A percentile compares a stretch with the other conserved stretches of the same genome.
These are phyloP conservation scores for Aureobasidium namibiae DNA, from an alignment of 2,329 filamentous ascomycete species.

Conservation along the genomic window DNA sequence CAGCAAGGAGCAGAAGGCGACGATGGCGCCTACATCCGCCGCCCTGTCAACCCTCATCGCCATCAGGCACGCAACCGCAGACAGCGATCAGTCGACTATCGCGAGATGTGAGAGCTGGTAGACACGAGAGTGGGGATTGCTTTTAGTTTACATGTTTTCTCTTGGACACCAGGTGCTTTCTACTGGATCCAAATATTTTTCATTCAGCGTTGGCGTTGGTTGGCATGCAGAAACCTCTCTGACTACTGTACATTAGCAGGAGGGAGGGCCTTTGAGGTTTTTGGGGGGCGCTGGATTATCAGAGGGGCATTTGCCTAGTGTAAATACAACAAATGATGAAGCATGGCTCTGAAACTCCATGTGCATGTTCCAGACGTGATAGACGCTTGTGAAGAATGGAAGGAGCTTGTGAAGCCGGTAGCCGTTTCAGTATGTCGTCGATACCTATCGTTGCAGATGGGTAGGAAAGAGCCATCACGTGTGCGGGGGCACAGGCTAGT, in stretches of 20 bases:
- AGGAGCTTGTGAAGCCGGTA: background rate
- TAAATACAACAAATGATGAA: slow-evolving; percentile 3
- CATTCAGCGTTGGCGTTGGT: slow-evolving; percentile 6
- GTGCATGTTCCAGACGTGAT: background rate
- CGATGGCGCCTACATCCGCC: slow-evolving; percentile 88
- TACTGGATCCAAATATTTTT: background rate
- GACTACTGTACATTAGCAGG: background rate
- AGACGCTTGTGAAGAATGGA: background rate
- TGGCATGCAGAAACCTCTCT: background rate
- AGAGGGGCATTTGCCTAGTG: background rate
- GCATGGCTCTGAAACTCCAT: background rate
- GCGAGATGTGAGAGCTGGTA: slow-evolving; percentile 53
- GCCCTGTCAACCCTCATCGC: slow-evolving; percentile 89
- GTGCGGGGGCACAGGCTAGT: slow-evolving; percentile 1
- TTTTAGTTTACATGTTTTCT: background rate
- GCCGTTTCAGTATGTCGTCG: background rate
- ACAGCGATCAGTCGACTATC: slow-evolving; percentile 75
- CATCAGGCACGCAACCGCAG: slow-evolving; percentile 74
- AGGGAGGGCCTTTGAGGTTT: background rate
- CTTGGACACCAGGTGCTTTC: background rate
- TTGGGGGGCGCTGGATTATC: background rate
- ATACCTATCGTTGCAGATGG: background rate
- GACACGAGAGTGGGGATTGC: background rate
- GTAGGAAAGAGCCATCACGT: background rate
- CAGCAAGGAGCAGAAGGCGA: slow-evolving; percentile 36